Evolutionary conservation across 805 yeast species (phyloP), one percentile per base, ranked within the genome.

Genomic region (Candida koratica): DNA sequence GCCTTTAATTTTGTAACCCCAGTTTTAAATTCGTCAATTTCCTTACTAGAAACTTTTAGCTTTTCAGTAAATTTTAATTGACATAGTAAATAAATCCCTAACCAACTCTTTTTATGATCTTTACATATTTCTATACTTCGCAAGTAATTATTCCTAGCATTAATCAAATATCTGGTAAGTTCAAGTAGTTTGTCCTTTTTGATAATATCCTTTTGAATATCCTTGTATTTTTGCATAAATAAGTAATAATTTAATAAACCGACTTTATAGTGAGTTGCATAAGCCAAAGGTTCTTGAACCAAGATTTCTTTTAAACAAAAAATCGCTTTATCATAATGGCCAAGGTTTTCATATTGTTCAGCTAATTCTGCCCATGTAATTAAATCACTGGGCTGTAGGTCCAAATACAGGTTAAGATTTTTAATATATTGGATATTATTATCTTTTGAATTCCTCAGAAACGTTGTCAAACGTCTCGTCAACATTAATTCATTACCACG

Each of bases 321-420:
- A 5, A 83, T 69, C 0, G 93, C 81, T 47, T 79, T 78, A 23
- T 76, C 81, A 45, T 73, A 79, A 50, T 79, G 78, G 1, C 88
- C 88, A 6, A 70, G 42, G 10, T 62, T 54, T 16, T 58, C 58
- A 53, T 90, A 90, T n/a, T 73, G 64, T 24, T 77, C 75, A 3
- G 79, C 82, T 37, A 88, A 64, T 56, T 85, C 95, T 32, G 78
- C 69, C 95, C 95, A 87, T 2, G 83, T 64, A 44, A 82, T 79
- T 2, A 75, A 64, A 56, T 93, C 97, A 14, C 80, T 55, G 1
- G 97, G 96, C 47, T 74, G 77, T 34, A 70, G 60, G 37, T 79
- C 81, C 35, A 85, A 58, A 45, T 71, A 75, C 23, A 65, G 70
- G 8, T 65, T 61, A 46, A 89, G 65, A 36, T 70, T 72, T 23